Conservation (phyloP, 805 yeast species). For the Candida boidinii region DNA sequence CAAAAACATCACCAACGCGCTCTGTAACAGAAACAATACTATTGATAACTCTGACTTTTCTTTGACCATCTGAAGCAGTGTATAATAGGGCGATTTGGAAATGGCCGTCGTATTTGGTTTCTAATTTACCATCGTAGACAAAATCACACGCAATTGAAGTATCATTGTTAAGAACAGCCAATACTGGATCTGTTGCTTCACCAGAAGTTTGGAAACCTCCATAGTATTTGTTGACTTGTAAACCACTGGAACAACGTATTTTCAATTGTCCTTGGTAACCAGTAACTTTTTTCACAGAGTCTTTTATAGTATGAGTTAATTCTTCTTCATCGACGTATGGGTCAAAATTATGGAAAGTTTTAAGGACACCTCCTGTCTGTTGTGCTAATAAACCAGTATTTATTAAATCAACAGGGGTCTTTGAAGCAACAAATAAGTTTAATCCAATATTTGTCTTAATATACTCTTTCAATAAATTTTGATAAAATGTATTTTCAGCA, state of each 20-base stretch:
- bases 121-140: slow-evolving; percentile 66
- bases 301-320: slow-evolving; percentile 51
- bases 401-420: slow-evolving; percentile 57
- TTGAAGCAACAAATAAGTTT: slow-evolving; percentile 65
- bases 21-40: slow-evolving; percentile 75
- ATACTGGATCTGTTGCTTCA: slow-evolving; percentile 48
- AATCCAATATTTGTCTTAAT: slow-evolving; percentile 57
- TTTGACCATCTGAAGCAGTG: slow-evolving; percentile 64
- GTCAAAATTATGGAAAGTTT: slow-evolving; percentile 59
- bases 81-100: slow-evolving; percentile 87
- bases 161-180: slow-evolving; percentile 58
- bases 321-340: slow-evolving; percentile 59
- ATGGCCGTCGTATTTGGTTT: slow-evolving; percentile 68
- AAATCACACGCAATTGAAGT: slow-evolving; percentile 65
- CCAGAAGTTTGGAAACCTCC: slow-evolving; percentile 41
- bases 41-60: slow-evolving; percentile 85
- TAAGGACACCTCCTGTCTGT: slow-evolving; percentile 64
- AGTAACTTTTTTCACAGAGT: slow-evolving; percentile 36
- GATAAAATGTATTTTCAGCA: slow-evolving; percentile 56
- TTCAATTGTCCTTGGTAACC: slow-evolving; percentile 83
- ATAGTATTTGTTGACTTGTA: slow-evolving; percentile 70
- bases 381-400: slow-evolving; percentile 58
- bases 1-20: slow-evolving; percentile 62
- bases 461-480: slow-evolving; percentile 47
- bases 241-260: slow-evolving; percentile 79